Conservation (phyloP, 768 basidiomycete genomes). For the Leccinum aurantiacum region DNA sequence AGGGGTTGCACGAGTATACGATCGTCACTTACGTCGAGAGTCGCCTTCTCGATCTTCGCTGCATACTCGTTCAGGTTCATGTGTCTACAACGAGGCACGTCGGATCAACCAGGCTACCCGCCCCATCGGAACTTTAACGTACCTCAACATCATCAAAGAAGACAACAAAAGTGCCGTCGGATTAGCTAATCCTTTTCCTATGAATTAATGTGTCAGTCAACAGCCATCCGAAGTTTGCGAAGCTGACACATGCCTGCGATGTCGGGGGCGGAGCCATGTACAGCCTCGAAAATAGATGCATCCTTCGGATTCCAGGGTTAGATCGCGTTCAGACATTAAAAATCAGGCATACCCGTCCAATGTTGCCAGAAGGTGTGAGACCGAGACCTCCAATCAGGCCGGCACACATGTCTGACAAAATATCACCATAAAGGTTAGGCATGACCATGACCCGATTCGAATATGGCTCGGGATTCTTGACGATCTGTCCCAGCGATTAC, state of each 20-base stretch:
- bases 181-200: slow-evolving; percentile 92
- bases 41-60: slow-evolving; percentile 87
- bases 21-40: slow-evolving; percentile 67
- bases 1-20: background rate
- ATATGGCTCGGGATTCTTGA: slow-evolving; percentile 91
- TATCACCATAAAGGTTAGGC: slow-evolving; percentile 97
- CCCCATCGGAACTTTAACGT: slow-evolving; percentile 28
- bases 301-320: slow-evolving; percentile 60
- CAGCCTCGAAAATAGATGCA: slow-evolving; percentile 99
- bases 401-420: slow-evolving; percentile 97
- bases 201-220: slow-evolving; percentile 7
- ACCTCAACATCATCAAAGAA: slow-evolving; percentile 98
- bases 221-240: background rate
- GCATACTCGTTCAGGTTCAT: slow-evolving; percentile 89
- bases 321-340: slow-evolving; percentile 12
- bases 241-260: slow-evolving; percentile 70
- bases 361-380: slow-evolving; percentile 96
- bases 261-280: slow-evolving; percentile 99
- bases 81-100: slow-evolving; percentile 55
- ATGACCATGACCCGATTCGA: slow-evolving; percentile 99
- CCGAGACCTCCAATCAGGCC: slow-evolving; percentile 98
- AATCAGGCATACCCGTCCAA: slow-evolving; percentile 69
- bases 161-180: slow-evolving; percentile 98
- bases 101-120: slow-evolving; percentile 21
- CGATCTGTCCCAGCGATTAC: slow-evolving; percentile 54